Evolutionary conservation across 2,329 filamentous ascomycete genomes (phyloP).

Genomic region (Fusarium transvaalense): DNA sequence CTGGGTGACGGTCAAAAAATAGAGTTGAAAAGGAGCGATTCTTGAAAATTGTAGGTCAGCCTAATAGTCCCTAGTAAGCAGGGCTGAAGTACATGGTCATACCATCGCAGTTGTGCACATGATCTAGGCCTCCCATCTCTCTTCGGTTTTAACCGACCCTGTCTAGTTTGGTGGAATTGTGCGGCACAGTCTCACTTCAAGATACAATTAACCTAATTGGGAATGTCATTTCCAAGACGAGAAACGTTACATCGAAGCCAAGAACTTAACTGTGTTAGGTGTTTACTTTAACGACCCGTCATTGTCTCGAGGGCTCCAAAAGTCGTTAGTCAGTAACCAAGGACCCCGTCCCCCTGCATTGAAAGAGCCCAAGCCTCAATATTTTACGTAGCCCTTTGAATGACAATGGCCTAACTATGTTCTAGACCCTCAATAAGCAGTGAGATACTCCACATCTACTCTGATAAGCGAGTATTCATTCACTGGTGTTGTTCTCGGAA

Average conservation of each 20-base stretch:
- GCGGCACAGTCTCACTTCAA: not conserved
- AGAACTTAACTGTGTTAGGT: not conserved
- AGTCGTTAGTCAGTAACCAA: not conserved
- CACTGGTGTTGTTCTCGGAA: not conserved
- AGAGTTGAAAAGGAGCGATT: not conserved
- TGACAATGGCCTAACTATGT: not conserved
- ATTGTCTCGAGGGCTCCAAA: not conserved
- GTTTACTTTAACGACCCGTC: not conserved
- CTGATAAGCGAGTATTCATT: not conserved
- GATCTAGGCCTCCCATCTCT: not conserved
- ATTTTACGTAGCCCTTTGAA: not conserved
- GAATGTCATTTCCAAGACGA: not conserved
- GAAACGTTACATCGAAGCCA: slow-evolving; percentile 4
- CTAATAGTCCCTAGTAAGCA: not conserved
- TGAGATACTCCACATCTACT: not conserved
- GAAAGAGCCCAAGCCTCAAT: not conserved
- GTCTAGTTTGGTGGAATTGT: not conserved
- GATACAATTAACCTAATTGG: not conserved
- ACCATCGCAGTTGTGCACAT: too few relatives aligned
- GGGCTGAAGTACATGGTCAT: not conserved
- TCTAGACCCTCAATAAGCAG: not conserved
- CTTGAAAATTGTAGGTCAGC: not conserved
- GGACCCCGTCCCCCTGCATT: not conserved
- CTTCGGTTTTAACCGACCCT: not conserved
- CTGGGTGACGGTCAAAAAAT: not conserved